Conservation (phyloP, 2,329 filamentous ascomycete species). For the Xylaria sp. region DNA sequence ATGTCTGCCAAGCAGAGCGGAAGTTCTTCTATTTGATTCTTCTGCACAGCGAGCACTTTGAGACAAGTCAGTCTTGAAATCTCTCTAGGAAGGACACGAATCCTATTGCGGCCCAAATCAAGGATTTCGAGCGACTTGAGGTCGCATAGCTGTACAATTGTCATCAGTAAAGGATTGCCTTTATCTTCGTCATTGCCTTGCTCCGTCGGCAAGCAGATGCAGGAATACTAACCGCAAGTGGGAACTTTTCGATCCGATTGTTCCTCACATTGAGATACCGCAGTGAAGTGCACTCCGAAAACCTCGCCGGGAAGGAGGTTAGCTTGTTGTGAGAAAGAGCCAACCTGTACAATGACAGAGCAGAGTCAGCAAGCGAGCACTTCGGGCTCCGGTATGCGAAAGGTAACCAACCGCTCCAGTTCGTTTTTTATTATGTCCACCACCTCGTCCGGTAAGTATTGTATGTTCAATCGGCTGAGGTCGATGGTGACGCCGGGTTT, state of each 20-base stretch:
- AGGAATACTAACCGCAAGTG: constrained; percentile 59
- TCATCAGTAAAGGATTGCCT: constrained; percentile 35
- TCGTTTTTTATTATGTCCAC: constrained; percentile 79
- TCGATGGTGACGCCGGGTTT: constrained; percentile 81
- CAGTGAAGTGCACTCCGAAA: constrained; percentile 79
- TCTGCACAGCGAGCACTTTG: constrained; percentile 87
- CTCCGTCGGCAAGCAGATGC: constrained; percentile 24
- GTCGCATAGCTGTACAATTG: constrained; percentile 75
- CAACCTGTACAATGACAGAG: constrained; percentile 61
- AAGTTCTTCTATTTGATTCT: constrained; percentile 86
- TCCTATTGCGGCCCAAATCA: constrained; percentile 89
- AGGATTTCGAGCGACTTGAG: constrained; percentile 89
- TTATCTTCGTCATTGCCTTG: constrained; percentile 10
- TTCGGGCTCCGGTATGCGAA: background rate
- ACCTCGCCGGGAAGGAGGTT: constrained; percentile 73
- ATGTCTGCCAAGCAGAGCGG: constrained; percentile 89
- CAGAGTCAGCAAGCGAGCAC: constrained; percentile 36
- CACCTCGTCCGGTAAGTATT: constrained; percentile 76
- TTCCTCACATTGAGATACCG: constrained; percentile 84
- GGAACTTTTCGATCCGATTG: constrained; percentile 75
- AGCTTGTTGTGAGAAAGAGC: constrained; percentile 84
- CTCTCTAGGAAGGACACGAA: constrained; percentile 79
- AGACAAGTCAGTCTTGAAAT: constrained; percentile 84
- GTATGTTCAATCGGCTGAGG: constrained; percentile 78
- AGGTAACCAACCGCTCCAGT: constrained; percentile 69